These are phyloP conservation scores for Emericellopsis atlantica DNA, from an alignment of 2,329 filamentous ascomycete species.

Conservation along the genomic window DNA sequence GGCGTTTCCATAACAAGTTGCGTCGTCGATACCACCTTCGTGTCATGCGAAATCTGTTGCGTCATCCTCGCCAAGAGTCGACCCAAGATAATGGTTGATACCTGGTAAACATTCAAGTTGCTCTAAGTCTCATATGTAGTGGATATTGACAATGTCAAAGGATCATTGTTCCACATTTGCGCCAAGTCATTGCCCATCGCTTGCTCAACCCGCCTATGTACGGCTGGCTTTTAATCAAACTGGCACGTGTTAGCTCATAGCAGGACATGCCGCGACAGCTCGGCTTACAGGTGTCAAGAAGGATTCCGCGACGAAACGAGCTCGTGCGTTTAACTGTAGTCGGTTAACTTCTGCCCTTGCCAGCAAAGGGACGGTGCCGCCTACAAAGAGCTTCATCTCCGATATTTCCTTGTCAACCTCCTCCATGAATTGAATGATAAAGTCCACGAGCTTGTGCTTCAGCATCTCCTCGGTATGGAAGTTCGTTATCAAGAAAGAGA, in stretches of 20 bases:
- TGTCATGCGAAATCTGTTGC: too few relatives aligned
- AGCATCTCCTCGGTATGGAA: constrained; percentile 98
- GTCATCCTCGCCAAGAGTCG: too few relatives aligned
- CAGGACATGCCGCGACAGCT: not conserved
- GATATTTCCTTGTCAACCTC: constrained; percentile 99
- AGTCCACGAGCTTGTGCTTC: constrained; percentile 98
- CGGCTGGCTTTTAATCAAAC: constrained; percentile 17
- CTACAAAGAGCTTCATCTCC: constrained; percentile 98
- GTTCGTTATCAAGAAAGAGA: constrained; percentile 97
- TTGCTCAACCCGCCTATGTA: not conserved
- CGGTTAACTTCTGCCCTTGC: constrained; percentile 6
- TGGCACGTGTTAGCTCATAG: constrained; percentile 7
- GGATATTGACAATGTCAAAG: not conserved
- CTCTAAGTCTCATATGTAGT: not conserved
- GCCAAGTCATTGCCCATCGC: not conserved
- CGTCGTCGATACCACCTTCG: too few relatives aligned
- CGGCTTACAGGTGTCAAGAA: constrained; percentile 78
- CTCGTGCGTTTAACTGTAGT: constrained; percentile 77
- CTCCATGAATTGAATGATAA: constrained; percentile 99
- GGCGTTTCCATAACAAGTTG: too few relatives aligned
- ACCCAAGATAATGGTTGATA: too few relatives aligned
- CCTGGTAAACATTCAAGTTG: not conserved
- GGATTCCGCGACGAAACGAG: constrained; percentile 94
- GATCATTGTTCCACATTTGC: not conserved
- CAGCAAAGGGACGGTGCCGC: constrained; percentile 18